Evolutionary conservation across 2,329 filamentous ascomycete genomes (phyloP), one percentile per base, ranked within the genome.

Genomic region (Plectosphaerella cucumerina): DNA sequence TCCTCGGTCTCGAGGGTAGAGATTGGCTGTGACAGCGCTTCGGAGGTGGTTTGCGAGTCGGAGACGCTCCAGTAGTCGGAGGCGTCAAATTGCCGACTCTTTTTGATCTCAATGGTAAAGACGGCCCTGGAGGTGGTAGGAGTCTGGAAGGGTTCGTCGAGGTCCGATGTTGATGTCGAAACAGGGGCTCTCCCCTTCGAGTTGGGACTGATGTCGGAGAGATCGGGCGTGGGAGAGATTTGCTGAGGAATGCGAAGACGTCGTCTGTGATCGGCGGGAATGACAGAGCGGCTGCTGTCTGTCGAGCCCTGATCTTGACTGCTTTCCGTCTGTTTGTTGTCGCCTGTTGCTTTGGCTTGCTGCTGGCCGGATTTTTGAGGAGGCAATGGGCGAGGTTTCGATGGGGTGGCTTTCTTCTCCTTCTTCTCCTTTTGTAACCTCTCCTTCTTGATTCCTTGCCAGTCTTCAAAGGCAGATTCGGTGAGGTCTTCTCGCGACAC

Each of bases 1-100:
- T 70, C 69, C 45, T 65, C 58, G 35, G 65, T 62, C 44, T 72
- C 70, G 20, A 67, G 65, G 43, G 68, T 64, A 5, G 65, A 63
- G 9, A 73, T 20, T 14, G 64, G 56, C 39, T 68, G 66, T 3
- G 65, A 63, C 2, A 61, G 58, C 20, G 61, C 56, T 10, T 56
- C 61, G 31, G n/a, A n/a, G n/a, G 62, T 65, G 22, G 54, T 57
- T 43, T 67, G 64, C 2, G 65, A 62, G 35, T 61, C 58, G 21
- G 57, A 52, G 20, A 69, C 56, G 47, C 67, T 71, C 11, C 63
- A 56, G 47, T 67, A 73, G 17, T 71, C 69, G 5, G 64, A 52
- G 4, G 60, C 52, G 43, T 74, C 65, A 44, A 72, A 61, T n/a
- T 61, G 54, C 14, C 61, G 34, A 5, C 59, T 53, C 39, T 66